phyloP scores from a whole-genome alignment of 2,329 filamentous ascomycete genomes.

The Diaporthe amygdali region DNA sequence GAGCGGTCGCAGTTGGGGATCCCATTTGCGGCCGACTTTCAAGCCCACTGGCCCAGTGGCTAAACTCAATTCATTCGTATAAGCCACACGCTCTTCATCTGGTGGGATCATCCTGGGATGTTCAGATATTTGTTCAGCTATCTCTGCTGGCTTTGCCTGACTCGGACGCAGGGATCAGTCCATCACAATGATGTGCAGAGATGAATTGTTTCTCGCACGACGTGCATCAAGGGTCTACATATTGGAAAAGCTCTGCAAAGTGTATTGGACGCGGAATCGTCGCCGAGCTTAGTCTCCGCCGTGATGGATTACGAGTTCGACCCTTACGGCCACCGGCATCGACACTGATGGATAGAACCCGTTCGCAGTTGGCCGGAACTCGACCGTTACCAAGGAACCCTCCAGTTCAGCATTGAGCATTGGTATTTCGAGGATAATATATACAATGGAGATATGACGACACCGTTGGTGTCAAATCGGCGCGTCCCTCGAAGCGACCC shows the following conservation, averaged over 20 bases:
- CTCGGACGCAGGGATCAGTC: not conserved
- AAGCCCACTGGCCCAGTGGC: not conserved
- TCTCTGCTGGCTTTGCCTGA: not conserved
- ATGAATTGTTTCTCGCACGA: not conserved
- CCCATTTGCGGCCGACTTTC: not conserved
- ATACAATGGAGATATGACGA: not conserved
- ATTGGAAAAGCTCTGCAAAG: no score
- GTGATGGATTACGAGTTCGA: not conserved
- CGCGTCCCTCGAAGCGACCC: not conserved
- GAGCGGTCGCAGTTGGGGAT: not conserved
- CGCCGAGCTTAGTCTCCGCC: not conserved
- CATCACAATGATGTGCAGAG: not conserved
- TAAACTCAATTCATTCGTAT: conserved; percentile 4
- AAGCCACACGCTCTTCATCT: not conserved
- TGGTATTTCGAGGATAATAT: not conserved
- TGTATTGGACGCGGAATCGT: not conserved
- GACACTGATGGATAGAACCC: not conserved
- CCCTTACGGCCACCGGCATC: not conserved
- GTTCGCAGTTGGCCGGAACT: not conserved
- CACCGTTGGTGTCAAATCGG: not conserved
- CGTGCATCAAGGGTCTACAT: not conserved
- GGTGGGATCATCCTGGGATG: conserved; percentile 1
- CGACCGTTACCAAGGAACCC: not conserved
- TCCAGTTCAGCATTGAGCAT: not conserved
- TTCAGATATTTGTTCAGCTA: not conserved